These are phyloP conservation scores for Phanerochaete carnosa DNA, from an alignment of 768 basidiomycete species.

Conservation along the genomic window DNA sequence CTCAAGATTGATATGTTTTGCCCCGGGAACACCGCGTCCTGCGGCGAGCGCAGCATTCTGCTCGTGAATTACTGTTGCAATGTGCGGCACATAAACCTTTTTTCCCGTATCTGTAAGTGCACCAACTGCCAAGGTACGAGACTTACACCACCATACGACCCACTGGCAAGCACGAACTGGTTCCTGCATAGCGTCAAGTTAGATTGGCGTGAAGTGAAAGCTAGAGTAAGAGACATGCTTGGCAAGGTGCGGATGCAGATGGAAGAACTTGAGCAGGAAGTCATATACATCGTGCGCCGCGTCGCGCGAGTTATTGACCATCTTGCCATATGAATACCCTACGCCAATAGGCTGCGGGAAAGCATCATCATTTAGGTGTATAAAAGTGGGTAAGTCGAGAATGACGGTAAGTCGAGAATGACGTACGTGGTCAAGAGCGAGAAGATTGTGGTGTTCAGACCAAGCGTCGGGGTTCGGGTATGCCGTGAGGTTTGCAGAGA, in stretches of 20 bases:
- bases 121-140: constrained; percentile 28
- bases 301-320: constrained; percentile 27
- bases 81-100: constrained; percentile 29
- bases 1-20: constrained; percentile 29
- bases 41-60: constrained; percentile 25
- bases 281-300: constrained; percentile 33
- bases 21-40: constrained; percentile 15
- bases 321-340: constrained; percentile 31
- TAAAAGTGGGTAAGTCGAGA: background rate
- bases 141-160: constrained; percentile 30
- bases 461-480: constrained; percentile 22
- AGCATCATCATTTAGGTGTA: too few species aligned
- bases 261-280: constrained; percentile 34
- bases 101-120: constrained; percentile 27
- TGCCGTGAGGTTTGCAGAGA: constrained; percentile 16
- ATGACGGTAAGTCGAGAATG: background rate
- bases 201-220: background rate
- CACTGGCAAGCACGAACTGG: constrained; percentile 26
- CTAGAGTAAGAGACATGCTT: background rate
- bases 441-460: constrained; percentile 12
- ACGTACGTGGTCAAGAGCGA: constrained; percentile 12
- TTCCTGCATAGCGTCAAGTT: background rate
- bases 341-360: constrained; percentile 27
- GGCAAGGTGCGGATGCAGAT: constrained; percentile 19
- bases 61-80: constrained; percentile 33